phyloP scores from a whole-genome alignment of 2,329 filamentous ascomycete species.

The Diaporthe batatas region DNA sequence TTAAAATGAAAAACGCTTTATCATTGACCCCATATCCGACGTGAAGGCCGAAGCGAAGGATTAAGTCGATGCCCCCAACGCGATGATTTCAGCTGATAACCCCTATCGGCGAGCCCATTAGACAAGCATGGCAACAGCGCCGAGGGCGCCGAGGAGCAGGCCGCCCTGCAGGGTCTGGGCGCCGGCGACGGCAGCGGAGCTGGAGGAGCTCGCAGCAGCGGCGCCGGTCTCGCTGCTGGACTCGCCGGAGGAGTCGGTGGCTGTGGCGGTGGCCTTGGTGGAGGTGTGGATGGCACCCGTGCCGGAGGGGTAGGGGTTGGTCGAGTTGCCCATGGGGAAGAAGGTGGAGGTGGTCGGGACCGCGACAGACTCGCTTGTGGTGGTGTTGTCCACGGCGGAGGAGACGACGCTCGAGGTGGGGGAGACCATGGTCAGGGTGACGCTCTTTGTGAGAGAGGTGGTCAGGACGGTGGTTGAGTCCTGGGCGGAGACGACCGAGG shows the following conservation, averaged over 20 bases:
- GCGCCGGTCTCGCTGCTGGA: conserved; percentile 47
- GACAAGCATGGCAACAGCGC: conserved; percentile 40
- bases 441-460: conserved; percentile 58
- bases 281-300: conserved; percentile 31
- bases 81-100: not conserved
- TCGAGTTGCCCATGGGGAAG: conserved; percentile 53
- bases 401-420: conserved; percentile 56
- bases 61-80: conserved; percentile 26
- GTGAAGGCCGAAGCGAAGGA: conserved; percentile 30
- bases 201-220: conserved; percentile 46
- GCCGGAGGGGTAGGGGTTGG: conserved; percentile 47
- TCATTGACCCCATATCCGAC: conserved; percentile 39
- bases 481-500: conserved; percentile 53
- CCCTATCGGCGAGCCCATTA: not conserved
- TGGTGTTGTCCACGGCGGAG: conserved; percentile 45
- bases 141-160: conserved; percentile 39
- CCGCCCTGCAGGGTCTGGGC: conserved; percentile 38
- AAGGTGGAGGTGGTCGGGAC: conserved; percentile 48
- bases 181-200: conserved; percentile 35
- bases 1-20: conserved; percentile 29
- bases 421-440: conserved; percentile 64
- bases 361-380: conserved; percentile 46
- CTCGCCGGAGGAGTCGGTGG: conserved; percentile 5
- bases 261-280: conserved; percentile 20
- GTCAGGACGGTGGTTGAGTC: conserved; percentile 59